A percentile compares a stretch with the other conserved stretches of the same genome.
Conservation (phyloP, 352 stramenopile species). For the Phytophthora constricta region DNA sequence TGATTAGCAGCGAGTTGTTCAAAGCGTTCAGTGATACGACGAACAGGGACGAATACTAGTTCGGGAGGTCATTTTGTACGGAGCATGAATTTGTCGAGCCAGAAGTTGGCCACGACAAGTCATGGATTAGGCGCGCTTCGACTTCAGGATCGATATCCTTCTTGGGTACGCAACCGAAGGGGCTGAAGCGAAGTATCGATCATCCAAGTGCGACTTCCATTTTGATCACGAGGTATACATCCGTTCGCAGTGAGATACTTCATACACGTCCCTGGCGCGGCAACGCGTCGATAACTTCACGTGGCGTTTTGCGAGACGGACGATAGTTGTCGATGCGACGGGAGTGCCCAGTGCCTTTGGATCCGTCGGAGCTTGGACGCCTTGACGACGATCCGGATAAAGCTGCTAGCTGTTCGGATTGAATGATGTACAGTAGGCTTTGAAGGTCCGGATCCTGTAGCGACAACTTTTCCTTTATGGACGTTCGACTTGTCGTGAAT, state of each 20-base stretch:
- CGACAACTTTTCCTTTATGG: neutral
- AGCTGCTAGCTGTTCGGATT: neutral
- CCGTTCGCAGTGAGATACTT: neutral
- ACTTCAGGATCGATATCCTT: slow-evolving; percentile 6
- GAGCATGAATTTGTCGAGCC: neutral
- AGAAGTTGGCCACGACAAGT: slow-evolving; percentile 1
- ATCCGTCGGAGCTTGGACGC: neutral
- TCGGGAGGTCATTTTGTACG: neutral
- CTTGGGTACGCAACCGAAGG: slow-evolving; percentile 9
- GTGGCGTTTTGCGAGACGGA: neutral
- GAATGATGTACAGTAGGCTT: neutral
- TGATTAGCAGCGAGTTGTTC: neutral
- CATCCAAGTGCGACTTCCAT: neutral
- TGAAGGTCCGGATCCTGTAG: neutral
- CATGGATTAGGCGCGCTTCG: slow-evolving; percentile 4
- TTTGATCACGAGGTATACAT: neutral
- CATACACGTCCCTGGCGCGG: neutral
- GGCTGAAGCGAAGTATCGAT: neutral
- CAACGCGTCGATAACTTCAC: neutral
- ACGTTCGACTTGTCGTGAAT: neutral
- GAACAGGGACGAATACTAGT: neutral
- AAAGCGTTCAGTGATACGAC: neutral
- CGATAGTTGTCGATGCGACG: neutral
- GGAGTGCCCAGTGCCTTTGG: neutral
- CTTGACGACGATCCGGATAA: neutral